Evolutionary conservation across 179 eudicot genomes (phyloP).

Genomic region (Silene vulgaris): DNA sequence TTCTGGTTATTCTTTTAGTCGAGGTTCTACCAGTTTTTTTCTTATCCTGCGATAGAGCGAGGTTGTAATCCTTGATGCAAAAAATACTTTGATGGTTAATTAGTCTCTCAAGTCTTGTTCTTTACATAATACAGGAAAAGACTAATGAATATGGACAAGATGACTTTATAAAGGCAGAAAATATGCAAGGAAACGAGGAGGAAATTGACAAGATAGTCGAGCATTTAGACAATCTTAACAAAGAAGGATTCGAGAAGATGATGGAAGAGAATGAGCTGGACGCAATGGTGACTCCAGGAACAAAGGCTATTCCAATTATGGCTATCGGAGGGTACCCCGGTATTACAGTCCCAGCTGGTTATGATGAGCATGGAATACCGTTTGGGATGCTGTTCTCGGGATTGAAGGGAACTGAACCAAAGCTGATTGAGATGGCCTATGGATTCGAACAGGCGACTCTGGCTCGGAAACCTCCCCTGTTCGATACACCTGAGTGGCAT

Average conservation of each 20-base stretch:
- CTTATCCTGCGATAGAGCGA: background rate
- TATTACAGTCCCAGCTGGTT: slow-evolving; percentile 60
- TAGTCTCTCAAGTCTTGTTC: background rate
- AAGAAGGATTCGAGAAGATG: slow-evolving; percentile 49
- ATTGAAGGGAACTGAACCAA: slow-evolving; percentile 50
- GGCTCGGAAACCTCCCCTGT: slow-evolving; percentile 36
- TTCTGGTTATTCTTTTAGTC: too few species aligned
- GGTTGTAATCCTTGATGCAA: background rate
- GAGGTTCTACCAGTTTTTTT: too few species aligned
- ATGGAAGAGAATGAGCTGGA: slow-evolving; percentile 46
- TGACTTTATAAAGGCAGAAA: slow-evolving; percentile 39
- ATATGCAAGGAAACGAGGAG: slow-evolving; percentile 40
- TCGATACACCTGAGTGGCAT: slow-evolving; percentile 33
- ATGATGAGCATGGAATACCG: slow-evolving; percentile 44
- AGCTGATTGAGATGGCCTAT: slow-evolving; percentile 49
- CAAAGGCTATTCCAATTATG: slow-evolving; percentile 33
- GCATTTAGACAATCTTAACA: slow-evolving; percentile 34
- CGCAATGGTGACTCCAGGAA: slow-evolving; percentile 49
- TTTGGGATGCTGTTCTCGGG: slow-evolving; percentile 59
- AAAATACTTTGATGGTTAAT: background rate
- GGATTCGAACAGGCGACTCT: slow-evolving; percentile 50
- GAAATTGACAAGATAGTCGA: slow-evolving; percentile 34
- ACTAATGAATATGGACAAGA: slow-evolving; percentile 45
- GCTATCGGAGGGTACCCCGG: slow-evolving; percentile 66
- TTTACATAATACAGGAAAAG: slow-evolving; percentile 42